A percentile compares a stretch with the other conserved stretches of the same genome.
These are phyloP conservation scores for Xylaria palmicola DNA, from an alignment of 495 filamentous ascomycete species.

Conservation along the genomic window DNA sequence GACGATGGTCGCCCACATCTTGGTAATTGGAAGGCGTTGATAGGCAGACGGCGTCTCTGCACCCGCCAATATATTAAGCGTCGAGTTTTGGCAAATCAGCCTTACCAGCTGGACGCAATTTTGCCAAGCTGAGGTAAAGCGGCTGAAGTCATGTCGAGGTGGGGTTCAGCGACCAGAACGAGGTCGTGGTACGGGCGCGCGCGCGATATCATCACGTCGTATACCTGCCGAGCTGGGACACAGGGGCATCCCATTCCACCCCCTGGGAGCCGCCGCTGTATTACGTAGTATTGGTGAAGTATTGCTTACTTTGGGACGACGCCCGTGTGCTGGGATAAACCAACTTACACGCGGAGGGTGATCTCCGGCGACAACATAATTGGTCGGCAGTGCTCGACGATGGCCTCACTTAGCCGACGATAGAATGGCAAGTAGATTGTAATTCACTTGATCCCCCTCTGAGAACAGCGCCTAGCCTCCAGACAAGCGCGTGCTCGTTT, in stretches of 20 bases:
- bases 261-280: background rate
- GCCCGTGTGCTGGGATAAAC: constrained; percentile 1
- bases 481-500: no score
- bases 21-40: constrained; percentile 10
- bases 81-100: constrained; percentile 28
- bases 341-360: constrained; percentile 2
- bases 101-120: constrained; percentile 26
- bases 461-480: constrained; percentile 1
- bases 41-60: constrained; percentile 5
- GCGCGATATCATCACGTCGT: background rate
- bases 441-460: background rate
- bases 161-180: constrained; percentile 10
- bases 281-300: constrained; percentile 1
- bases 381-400: background rate
- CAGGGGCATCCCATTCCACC: background rate
- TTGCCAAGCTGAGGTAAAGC: constrained; percentile 23
- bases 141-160: constrained; percentile 29
- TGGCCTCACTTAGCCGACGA: background rate
- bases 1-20: constrained; percentile 10
- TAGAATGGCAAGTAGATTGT: background rate
- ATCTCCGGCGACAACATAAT: constrained; percentile 3
- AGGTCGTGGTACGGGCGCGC: background rate
- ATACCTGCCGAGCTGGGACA: constrained; percentile 6
- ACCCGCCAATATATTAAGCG: constrained; percentile 8
- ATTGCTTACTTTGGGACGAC: background rate